Evolutionary conservation across 2,329 filamentous ascomycete genomes (phyloP), one percentile per base, ranked within the genome.

Genomic region (Berkeleyomyces rouxiae): DNA sequence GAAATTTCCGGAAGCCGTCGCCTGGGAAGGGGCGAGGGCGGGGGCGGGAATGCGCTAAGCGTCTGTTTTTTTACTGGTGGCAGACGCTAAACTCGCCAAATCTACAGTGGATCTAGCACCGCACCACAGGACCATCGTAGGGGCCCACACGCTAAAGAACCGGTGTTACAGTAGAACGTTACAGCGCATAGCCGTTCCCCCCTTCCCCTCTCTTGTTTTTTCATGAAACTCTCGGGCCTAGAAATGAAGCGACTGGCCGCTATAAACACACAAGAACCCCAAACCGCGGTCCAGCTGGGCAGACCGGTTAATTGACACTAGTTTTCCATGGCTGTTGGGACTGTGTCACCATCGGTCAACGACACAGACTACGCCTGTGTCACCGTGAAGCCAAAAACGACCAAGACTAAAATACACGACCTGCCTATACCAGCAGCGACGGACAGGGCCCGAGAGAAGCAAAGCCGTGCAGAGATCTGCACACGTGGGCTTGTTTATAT

Each of bases 291-390:
- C 16, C 49, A 11, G 33, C 11, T 23, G 33, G 31, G 7, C 49
- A 53, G 23, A 23, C 23, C 23, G 23, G 23, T 23, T 23, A 23
- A 23, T 23, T 23, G 23, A 23, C 23, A 5, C 49, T 53, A 53
- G 7, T 53, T 53, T 9, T 53, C 11, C 49, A 33, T 23, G 33
- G 49, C 49, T 11, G 2, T 13, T 33, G 49, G 49, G 31, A 23
- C 49, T 53, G 49, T 53, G 49, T 53, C 49, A 53, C 49, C 49
- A 53, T 53, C 49, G 23, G 49, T 31, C 49, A 53, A 53, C 49
- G 33, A 53, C 49, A 53, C 49, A 11, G 49, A 53, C 11, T 9
- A 53, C 3, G 49, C 49, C 49, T 53, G 49, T 53, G 49, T 53
- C 49, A 53, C 49, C 49, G 16, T 23, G n/a, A 33, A 53, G 9